A percentile compares a stretch with the other conserved stretches of the same genome.
Conservation (phyloP, 2,329 filamentous ascomycete genomes). For the Mariannaea elegans region DNA sequence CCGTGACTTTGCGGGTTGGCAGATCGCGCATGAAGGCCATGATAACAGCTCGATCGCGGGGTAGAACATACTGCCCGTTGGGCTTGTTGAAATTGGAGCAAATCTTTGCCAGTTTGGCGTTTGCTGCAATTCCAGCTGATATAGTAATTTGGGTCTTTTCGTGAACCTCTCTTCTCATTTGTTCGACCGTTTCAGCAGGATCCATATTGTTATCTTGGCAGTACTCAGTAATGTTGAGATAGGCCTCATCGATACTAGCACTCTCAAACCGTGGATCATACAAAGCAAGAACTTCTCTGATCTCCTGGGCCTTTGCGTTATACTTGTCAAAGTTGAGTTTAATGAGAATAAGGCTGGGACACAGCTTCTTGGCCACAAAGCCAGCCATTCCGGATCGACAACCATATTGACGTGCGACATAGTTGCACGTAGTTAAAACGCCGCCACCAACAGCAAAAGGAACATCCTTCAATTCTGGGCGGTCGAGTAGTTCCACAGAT, state of each 20-base stretch:
- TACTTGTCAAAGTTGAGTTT: slow-evolving; percentile 93
- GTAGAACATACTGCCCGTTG: slow-evolving; percentile 86
- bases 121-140: slow-evolving; percentile 92
- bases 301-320: slow-evolving; percentile 85
- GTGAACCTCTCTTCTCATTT: slow-evolving; percentile 80
- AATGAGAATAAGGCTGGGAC: slow-evolving; percentile 83
- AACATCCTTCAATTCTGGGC: slow-evolving; percentile 83
- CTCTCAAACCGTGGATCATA: slow-evolving; percentile 94
- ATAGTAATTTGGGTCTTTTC: slow-evolving; percentile 85
- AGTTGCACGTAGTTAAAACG: slow-evolving; percentile 79
- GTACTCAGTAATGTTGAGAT: slow-evolving; percentile 92
- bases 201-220: slow-evolving; percentile 73
- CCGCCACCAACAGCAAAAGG: slow-evolving; percentile 89
- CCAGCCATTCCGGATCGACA: slow-evolving; percentile 95
- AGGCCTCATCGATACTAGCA: slow-evolving; percentile 95
- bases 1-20: slow-evolving; percentile 90
- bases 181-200: slow-evolving; percentile 77
- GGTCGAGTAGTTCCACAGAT: slow-evolving; percentile 85
- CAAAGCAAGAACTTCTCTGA: slow-evolving; percentile 81
- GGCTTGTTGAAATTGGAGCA: slow-evolving; percentile 96
- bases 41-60: slow-evolving; percentile 76
- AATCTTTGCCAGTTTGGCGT: slow-evolving; percentile 94
- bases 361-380: slow-evolving; percentile 94
- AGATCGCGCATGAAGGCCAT: slow-evolving; percentile 87
- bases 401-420: slow-evolving; percentile 87